A percentile compares a stretch with the other conserved stretches of the same genome.
Conservation (phyloP, 2,329 filamentous ascomycete species). For the Aspergillus uvarum region DNA sequence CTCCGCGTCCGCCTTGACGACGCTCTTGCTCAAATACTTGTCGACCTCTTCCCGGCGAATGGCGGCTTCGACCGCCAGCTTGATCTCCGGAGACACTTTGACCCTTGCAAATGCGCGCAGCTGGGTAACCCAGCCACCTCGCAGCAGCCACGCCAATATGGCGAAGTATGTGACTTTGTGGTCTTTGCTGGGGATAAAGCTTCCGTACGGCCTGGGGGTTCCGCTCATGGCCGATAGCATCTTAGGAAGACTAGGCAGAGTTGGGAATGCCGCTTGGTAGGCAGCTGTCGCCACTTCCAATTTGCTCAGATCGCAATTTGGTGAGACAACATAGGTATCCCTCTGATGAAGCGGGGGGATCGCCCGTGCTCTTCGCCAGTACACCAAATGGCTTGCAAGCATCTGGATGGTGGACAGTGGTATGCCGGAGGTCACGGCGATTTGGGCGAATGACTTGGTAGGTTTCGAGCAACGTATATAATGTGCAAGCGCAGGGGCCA, state of each 20-base stretch:
- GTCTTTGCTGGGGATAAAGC: slow-evolving; percentile 80
- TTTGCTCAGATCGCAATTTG: slow-evolving; percentile 76
- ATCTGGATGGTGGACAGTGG: slow-evolving; percentile 78
- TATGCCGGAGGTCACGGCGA: slow-evolving; percentile 62
- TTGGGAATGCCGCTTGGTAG: slow-evolving; percentile 78
- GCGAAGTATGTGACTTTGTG: slow-evolving; percentile 85
- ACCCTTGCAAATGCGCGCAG: slow-evolving; percentile 90
- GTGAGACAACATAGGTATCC: slow-evolving; percentile 88
- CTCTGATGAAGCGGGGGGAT: slow-evolving; percentile 87
- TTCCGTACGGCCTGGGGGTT: slow-evolving; percentile 77
- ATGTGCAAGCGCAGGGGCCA: slow-evolving; percentile 75
- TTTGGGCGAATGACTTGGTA: slow-evolving; percentile 69
- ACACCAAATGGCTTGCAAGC: slow-evolving; percentile 89
- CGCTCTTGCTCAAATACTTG: slow-evolving; percentile 34
- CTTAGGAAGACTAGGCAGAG: slow-evolving; percentile 77
- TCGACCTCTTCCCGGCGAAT: slow-evolving; percentile 65
- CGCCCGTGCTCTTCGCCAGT: slow-evolving; percentile 89
- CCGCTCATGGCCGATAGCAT: slow-evolving; percentile 83
- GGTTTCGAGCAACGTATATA: slow-evolving; percentile 61
- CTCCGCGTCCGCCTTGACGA: slow-evolving; percentile 19
- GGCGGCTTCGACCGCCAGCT: slow-evolving; percentile 73
- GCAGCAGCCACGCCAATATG: slow-evolving; percentile 90
- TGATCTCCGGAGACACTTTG: slow-evolving; percentile 76
- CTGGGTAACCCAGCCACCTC: slow-evolving; percentile 90
- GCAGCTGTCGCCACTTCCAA: slow-evolving; percentile 67